Evolutionary conservation across 2,329 filamentous ascomycete species (phyloP).

Genomic region (Aspergillus terreus): DNA sequence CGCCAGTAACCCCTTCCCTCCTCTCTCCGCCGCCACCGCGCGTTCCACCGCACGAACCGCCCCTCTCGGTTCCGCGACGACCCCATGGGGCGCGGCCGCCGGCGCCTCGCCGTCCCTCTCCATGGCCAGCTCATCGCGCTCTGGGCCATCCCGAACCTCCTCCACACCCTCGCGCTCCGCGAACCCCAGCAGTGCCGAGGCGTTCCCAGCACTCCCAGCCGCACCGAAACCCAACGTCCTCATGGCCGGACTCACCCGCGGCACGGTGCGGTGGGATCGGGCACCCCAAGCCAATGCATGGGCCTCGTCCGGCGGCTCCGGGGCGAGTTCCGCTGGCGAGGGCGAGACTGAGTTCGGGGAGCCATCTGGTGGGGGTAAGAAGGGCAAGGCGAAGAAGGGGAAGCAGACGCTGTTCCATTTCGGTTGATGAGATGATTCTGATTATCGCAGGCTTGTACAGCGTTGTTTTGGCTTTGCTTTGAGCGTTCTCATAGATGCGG

Average conservation of each 20-base stretch:
- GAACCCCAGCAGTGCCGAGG: constrained; percentile 46
- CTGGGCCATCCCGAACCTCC: constrained; percentile 16
- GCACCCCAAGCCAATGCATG: constrained; percentile 36
- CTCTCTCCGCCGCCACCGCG: constrained; percentile 14
- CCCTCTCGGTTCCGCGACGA: constrained; percentile 8
- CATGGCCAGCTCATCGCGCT: constrained; percentile 22
- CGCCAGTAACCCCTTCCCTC: constrained; percentile 12
- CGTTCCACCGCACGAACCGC: constrained; percentile 6
- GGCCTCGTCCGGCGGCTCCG: constrained; percentile 25
- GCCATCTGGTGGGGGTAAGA: constrained; percentile 26
- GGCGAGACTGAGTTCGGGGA: constrained; percentile 18
- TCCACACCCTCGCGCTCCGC: constrained; percentile 19
- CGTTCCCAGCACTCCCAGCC: constrained; percentile 78
- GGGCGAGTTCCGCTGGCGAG: constrained; percentile 18
- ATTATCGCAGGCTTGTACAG: not conserved
- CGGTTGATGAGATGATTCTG: constrained; percentile 20
- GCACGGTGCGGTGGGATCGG: constrained; percentile 44
- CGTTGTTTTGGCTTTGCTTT: constrained; percentile 4
- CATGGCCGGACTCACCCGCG: constrained; percentile 46
- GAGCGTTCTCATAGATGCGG: constrained; percentile 5
- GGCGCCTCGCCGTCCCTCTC: constrained; percentile 20
- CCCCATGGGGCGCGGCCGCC: constrained; percentile 23
- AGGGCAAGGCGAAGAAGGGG: constrained; percentile 39
- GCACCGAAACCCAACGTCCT: constrained; percentile 66
- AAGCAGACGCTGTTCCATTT: constrained; percentile 41